Conservation (phyloP, 2,329 filamentous ascomycete species). For the Biscogniauxia mediterranea region DNA sequence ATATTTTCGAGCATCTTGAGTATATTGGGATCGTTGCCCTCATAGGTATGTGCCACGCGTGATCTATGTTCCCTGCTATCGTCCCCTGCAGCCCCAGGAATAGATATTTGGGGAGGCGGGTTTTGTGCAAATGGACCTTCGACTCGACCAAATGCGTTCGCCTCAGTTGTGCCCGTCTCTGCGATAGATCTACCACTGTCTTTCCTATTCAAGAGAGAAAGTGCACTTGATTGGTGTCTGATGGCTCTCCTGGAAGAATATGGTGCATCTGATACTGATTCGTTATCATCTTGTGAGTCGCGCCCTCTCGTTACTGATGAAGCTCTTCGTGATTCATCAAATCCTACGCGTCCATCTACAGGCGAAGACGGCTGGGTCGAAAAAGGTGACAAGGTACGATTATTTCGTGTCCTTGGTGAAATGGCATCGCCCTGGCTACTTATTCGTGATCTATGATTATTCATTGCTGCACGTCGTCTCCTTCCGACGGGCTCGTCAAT, state of each 20-base stretch:
- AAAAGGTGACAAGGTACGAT: constrained; percentile 25
- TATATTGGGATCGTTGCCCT: constrained; percentile 71
- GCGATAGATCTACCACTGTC: constrained; percentile 57
- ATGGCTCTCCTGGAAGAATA: constrained; percentile 46
- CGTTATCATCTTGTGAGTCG: constrained; percentile 33
- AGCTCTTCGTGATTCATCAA: constrained; percentile 38
- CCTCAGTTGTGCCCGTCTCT: constrained; percentile 58
- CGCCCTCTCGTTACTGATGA: constrained; percentile 33
- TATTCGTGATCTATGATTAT: constrained; percentile 48
- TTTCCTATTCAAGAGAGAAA: constrained; percentile 58
- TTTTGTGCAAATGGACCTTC: constrained; percentile 53
- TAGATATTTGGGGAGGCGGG: constrained; percentile 32
- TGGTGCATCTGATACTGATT: constrained; percentile 39
- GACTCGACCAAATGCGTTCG: constrained; percentile 60
- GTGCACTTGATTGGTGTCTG: constrained; percentile 57
- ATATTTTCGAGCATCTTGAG: constrained; percentile 78
- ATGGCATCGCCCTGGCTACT: constrained; percentile 35
- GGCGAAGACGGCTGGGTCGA: constrained; percentile 29
- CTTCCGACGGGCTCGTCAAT: constrained; percentile 67
- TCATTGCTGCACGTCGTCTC: constrained; percentile 50
- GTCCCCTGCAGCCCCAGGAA: constrained; percentile 31
- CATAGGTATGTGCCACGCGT: constrained; percentile 75
- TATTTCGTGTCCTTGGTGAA: constrained; percentile 38
- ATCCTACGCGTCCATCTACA: constrained; percentile 29
- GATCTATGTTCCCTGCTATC: constrained; percentile 43